Evolutionary conservation across 148 eudicot genomes (phyloP).

Genomic region (Persicaria maculosa): DNA sequence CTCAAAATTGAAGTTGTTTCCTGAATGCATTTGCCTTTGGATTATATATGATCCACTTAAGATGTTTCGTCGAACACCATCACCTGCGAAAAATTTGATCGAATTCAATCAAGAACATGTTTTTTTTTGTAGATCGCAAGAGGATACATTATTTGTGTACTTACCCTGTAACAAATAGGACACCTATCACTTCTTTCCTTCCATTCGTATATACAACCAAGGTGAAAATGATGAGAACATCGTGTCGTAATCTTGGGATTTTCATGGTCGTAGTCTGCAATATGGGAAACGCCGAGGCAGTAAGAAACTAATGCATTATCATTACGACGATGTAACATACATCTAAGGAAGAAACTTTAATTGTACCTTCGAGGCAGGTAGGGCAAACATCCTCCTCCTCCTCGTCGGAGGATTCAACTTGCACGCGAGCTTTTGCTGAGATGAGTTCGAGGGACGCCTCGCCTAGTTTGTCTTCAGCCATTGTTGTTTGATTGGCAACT

Average conservation of each 20-base stretch:
- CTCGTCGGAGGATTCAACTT: not conserved
- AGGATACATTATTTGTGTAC: not conserved
- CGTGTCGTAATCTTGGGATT: conserved; percentile 13
- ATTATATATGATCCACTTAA: no score
- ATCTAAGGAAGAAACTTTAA: not conserved
- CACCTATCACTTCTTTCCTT: conserved; percentile 17
- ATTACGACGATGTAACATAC: no score
- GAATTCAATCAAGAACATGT: no score
- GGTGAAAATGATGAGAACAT: conserved; percentile 13
- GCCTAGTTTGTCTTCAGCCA: no score
- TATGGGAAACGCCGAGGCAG: not conserved
- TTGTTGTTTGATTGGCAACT: not conserved
- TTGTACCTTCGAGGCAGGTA: conserved; percentile 12
- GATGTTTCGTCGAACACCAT: no score
- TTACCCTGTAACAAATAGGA: conserved; percentile 11
- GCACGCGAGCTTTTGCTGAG: not conserved
- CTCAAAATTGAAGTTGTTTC: no score
- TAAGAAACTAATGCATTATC: no score
- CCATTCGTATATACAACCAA: conserved; percentile 16
- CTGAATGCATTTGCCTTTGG: no score
- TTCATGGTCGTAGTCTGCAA: conserved; percentile 11
- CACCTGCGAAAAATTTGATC: no score
- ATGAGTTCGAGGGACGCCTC: conserved; percentile 3
- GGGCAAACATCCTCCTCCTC: conserved; percentile 15
- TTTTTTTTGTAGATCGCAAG: no score